Evolutionary conservation across 1,284 basidiomycete genomes (phyloP).

Genomic region (Marasmius fiardii): DNA sequence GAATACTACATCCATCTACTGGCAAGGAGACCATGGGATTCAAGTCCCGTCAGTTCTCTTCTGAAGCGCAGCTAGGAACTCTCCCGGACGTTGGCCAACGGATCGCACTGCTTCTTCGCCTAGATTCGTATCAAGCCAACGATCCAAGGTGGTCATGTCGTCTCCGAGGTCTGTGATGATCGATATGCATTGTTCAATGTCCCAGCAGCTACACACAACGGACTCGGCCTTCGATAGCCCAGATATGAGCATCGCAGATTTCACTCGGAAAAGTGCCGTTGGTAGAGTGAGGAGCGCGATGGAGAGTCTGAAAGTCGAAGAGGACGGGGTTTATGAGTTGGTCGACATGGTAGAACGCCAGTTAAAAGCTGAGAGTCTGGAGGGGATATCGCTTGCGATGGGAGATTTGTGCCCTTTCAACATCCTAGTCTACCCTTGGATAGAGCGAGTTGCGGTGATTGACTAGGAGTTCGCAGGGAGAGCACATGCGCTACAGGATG

Average conservation of each 20-base stretch:
- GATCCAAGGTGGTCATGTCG: too few relatives aligned
- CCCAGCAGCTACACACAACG: not conserved
- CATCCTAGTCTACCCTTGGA: not conserved
- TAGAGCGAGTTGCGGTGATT: not conserved
- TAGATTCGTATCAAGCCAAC: not conserved
- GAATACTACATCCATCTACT: not conserved
- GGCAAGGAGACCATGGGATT: not conserved
- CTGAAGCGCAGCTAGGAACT: not conserved
- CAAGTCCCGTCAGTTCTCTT: slow-evolving; percentile 2
- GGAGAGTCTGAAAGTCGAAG: not conserved
- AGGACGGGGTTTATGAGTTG: not conserved
- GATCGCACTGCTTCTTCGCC: not conserved
- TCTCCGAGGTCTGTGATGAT: too few relatives aligned
- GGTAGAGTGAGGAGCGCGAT: not conserved
- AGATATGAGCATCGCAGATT: not conserved
- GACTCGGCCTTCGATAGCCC: not conserved
- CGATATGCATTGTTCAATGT: not conserved
- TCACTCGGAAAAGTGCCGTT: not conserved
- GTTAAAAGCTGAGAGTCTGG: not conserved
- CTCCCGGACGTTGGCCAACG: not conserved
- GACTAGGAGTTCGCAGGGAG: slow-evolving; percentile 7
- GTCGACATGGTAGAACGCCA: not conserved
- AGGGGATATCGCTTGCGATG: not conserved
- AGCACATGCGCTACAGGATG: slow-evolving; percentile 3
- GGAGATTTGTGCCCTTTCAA: slow-evolving; percentile 3